Evolutionary conservation across 1,139 yeast species (phyloP), one percentile per base, ranked within the genome.

Genomic region (Pneumocystis canis): DNA sequence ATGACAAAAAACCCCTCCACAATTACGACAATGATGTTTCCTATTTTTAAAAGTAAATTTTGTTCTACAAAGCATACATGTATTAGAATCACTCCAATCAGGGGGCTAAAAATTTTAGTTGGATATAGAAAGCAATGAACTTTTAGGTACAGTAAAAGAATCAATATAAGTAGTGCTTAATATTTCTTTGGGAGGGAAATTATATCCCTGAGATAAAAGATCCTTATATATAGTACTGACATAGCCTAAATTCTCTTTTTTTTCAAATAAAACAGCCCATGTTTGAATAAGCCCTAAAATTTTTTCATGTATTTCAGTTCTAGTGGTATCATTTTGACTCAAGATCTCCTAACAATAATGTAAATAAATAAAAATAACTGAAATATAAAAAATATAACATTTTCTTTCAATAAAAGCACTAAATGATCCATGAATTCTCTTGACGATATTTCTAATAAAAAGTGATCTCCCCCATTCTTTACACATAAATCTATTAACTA

Each of bases 31-130:
- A 74, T 92, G 98, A 73, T 92, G 99, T 72, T 92, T 89, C 70
- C 99, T 79, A 72, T 88, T 89, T 67, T 90, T 77, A 73, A 90
- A 81, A 1, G 94, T 79, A 70, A 92, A 92, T 16, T 85, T 77
- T 47, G 80, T 82, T 63, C 95, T 89, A 70, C 97, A 89, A 65
- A 88, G 84, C 97, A 94, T 90, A 73, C 99, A 92, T 14, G 88
- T 89, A 70, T 89, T 96, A 20, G 89, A 85, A 71, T 94, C 98
- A 31, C 87, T 84, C 99, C 99, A 92, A 70, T 90, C 97, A 0
- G 98, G 98, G 2, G 99, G 97, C 4, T 65, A 33, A 5, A 47
- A 9, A 47, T 25, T n/a, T 7, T n/a, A n/a, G 16, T 57, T 47
- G 31, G 28, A 7, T 5, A 20, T 3, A 5, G 5, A 32, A 28